Conservation (phyloP, 2,329 filamentous ascomycete genomes). For the Neurospora crassa region DNA sequence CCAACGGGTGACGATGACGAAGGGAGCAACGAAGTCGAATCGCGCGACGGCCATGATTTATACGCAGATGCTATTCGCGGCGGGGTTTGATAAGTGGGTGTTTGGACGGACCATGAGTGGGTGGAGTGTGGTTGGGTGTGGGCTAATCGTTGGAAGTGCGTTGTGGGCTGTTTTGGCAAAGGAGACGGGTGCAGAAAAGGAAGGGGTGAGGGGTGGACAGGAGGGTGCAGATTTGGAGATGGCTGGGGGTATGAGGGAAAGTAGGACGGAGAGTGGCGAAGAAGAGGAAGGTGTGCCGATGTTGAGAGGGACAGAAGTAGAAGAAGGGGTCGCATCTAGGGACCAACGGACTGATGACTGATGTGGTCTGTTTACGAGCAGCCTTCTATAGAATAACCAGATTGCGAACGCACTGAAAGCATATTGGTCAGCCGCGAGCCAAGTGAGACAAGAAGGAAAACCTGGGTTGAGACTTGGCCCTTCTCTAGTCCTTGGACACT, state of each 20-base stretch:
- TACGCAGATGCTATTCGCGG: slow-evolving; percentile 48
- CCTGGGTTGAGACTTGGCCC: slow-evolving; percentile 52
- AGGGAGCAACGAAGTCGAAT: slow-evolving; percentile 42
- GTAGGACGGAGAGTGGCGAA: slow-evolving; percentile 14
- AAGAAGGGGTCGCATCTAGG: not conserved
- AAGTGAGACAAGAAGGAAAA: slow-evolving; percentile 24
- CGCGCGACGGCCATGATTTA: slow-evolving; percentile 49
- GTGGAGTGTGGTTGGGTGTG: slow-evolving; percentile 40
- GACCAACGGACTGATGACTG: not conserved
- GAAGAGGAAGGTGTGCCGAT: slow-evolving; percentile 4
- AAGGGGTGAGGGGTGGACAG: slow-evolving; percentile 12
- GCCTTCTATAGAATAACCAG: not conserved
- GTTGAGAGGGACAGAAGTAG: not conserved
- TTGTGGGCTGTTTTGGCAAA: slow-evolving; percentile 40
- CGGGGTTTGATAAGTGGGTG: slow-evolving; percentile 40
- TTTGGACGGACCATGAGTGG: slow-evolving; percentile 42
- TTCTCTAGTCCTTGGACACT: slow-evolving; percentile 51
- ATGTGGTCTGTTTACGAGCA: not conserved
- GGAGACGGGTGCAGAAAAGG: slow-evolving; percentile 26
- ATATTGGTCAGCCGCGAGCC: slow-evolving; percentile 30
- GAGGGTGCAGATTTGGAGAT: slow-evolving; percentile 27
- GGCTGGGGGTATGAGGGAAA: slow-evolving; percentile 18
- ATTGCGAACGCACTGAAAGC: not conserved
- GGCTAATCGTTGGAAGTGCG: slow-evolving; percentile 43
- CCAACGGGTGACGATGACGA: not conserved